Conservation (phyloP, 2,329 filamentous ascomycete species). For the Torrubiella hemipterigena region DNA sequence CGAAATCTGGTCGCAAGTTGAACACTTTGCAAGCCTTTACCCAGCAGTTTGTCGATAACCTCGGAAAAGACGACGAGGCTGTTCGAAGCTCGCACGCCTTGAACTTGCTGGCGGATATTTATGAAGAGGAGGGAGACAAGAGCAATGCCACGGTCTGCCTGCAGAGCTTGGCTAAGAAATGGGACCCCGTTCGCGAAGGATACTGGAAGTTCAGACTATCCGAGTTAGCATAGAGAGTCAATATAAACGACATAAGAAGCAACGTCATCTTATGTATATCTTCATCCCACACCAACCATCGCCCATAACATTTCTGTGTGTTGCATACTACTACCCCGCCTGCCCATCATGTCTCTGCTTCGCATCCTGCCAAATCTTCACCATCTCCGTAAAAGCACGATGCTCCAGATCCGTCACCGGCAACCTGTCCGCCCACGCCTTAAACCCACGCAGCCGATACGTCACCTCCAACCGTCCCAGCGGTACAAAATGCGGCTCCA, state of each 20-base stretch:
- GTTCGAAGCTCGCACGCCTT: conserved; percentile 55
- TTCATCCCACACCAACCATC: too few species aligned
- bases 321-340: neutral
- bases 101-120: conserved; percentile 61
- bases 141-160: conserved; percentile 58
- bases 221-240: conserved; percentile 12
- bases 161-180: conserved; percentile 65
- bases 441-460: conserved; percentile 3
- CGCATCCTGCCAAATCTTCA: too few species aligned
- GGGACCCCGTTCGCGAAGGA: conserved; percentile 80
- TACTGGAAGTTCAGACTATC: conserved; percentile 89
- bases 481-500: conserved; percentile 6
- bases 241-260: too few species aligned
- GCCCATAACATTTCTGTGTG: too few species aligned
- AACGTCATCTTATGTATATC: too few species aligned
- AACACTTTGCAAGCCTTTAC: conserved; percentile 34
- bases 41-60: conserved; percentile 34
- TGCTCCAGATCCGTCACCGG: too few species aligned
- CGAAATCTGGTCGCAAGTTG: conserved; percentile 47
- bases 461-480: conserved; percentile 2
- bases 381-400: too few species aligned
- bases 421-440: neutral
- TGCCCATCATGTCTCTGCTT: too few species aligned
- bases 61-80: conserved; percentile 34
- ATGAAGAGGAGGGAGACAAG: conserved; percentile 41